Percentiles rank a stretch among this genome's conserved stretches.
Evolutionary conservation across 345 rosid genomes (phyloP).

Genomic region (Citrus cavaleriei): DNA sequence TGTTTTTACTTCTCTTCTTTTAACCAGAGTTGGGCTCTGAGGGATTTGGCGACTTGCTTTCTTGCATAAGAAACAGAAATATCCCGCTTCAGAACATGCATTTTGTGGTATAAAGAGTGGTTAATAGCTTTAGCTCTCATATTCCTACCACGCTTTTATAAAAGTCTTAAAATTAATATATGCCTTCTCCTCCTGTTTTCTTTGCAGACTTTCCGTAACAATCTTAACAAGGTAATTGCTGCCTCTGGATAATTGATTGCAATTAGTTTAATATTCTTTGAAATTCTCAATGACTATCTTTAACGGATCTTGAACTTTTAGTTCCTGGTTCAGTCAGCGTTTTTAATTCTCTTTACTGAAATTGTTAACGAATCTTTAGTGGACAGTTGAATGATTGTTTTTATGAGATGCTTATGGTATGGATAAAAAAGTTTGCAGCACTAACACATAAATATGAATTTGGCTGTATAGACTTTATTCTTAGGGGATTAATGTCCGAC

Average conservation of each 20-base stretch:
- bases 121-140: slow-evolving; percentile 11
- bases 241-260: not conserved
- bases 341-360: not conserved
- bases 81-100: slow-evolving; percentile 88
- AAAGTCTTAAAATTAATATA: slow-evolving; percentile 23
- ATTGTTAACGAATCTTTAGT: not conserved
- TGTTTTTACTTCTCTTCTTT: slow-evolving; percentile 13
- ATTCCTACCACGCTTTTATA: not conserved
- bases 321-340: not conserved
- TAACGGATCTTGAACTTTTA: not conserved
- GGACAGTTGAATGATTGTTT: not conserved
- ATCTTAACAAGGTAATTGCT: slow-evolving; percentile 81
- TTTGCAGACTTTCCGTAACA: slow-evolving; percentile 83
- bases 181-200: slow-evolving; percentile 6
- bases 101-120: slow-evolving; percentile 70
- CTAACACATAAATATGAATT: not conserved
- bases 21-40: slow-evolving; percentile 78
- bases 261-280: not conserved
- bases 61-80: slow-evolving; percentile 74
- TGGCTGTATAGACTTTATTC: not conserved
- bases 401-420: not conserved
- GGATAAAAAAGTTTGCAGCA: not conserved
- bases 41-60: slow-evolving; percentile 87
- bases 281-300: not conserved
- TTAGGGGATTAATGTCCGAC: not conserved